Evolutionary conservation across 345 rosid genomes (phyloP).

Genomic region (Gossypium ekmanianum): DNA sequence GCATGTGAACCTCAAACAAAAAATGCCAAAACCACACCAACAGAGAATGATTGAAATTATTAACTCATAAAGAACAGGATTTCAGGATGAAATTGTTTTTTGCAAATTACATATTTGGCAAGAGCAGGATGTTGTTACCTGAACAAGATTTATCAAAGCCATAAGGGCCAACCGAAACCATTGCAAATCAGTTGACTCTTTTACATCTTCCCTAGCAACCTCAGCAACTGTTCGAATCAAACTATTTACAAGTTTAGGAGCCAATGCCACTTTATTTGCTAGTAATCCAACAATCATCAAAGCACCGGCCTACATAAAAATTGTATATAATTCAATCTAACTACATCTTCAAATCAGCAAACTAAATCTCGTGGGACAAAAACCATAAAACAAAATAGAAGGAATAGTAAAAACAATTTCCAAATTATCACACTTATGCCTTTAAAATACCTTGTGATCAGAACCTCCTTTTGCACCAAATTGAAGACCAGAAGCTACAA

Average conservation of each 20-base stretch:
- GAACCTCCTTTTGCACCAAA: slow-evolving; percentile 44
- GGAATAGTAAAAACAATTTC: background rate
- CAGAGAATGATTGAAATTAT: background rate
- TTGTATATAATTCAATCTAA: slow-evolving; percentile 13
- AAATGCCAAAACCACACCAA: background rate
- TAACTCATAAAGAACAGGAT: background rate
- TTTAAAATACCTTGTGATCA: slow-evolving; percentile 71
- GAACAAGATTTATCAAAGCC: slow-evolving; percentile 73
- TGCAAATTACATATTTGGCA: background rate
- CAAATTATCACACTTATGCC: background rate
- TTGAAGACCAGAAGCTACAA: slow-evolving; percentile 71
- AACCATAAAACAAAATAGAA: background rate
- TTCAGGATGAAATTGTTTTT: background rate
- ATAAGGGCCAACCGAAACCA: slow-evolving; percentile 66
- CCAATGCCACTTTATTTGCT: slow-evolving; percentile 60
- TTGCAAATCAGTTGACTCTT: slow-evolving; percentile 57
- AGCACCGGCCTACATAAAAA: slow-evolving; percentile 70
- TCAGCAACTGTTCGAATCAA: slow-evolving; percentile 67
- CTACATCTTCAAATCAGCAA: slow-evolving; percentile 2
- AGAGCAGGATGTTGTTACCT: slow-evolving; percentile 44
- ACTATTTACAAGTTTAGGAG: slow-evolving; percentile 67
- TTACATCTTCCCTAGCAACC: slow-evolving; percentile 56
- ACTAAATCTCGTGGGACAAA: background rate
- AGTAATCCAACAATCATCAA: slow-evolving; percentile 79
- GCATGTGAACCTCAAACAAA: background rate